Conservation (phyloP, 2,329 filamentous ascomycete species). For the Trichoderma atroviride region DNA sequence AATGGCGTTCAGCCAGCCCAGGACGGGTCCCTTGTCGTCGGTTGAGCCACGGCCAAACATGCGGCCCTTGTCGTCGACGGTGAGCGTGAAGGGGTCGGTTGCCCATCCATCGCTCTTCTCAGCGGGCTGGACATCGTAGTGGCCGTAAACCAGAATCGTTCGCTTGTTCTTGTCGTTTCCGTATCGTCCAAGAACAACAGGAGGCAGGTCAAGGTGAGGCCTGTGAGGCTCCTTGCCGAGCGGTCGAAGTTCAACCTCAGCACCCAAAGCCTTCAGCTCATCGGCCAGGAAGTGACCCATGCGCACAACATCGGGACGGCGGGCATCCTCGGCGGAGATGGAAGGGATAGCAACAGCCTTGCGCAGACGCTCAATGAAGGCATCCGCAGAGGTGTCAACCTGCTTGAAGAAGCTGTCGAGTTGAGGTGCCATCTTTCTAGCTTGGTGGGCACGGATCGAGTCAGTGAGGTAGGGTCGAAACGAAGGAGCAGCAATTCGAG, state of each 20-base stretch:
- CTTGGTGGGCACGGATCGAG: constrained; percentile 59
- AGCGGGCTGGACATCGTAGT: constrained; percentile 98
- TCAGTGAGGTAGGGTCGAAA: constrained; percentile 55
- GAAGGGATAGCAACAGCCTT: constrained; percentile 96
- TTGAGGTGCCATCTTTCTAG: constrained; percentile 82
- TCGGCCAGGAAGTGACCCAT: constrained; percentile 91
- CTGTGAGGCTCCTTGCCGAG: constrained; percentile 92
- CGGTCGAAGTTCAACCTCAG: constrained; percentile 80
- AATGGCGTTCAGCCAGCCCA: constrained; percentile 97
- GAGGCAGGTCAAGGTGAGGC: constrained; percentile 87
- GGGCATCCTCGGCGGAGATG: constrained; percentile 86
- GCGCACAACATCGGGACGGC: constrained; percentile 87
- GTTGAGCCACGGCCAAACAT: constrained; percentile 97
- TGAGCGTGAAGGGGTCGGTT: constrained; percentile 89
- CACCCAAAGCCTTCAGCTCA: constrained; percentile 82
- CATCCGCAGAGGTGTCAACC: constrained; percentile 76
- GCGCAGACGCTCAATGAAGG: constrained; percentile 87
- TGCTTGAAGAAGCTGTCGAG: constrained; percentile 92
- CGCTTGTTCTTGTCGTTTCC: constrained; percentile 90
- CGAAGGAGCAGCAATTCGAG: background rate
- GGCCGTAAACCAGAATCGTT: constrained; percentile 94
- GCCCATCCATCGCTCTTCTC: constrained; percentile 93
- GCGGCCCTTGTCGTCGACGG: constrained; percentile 83
- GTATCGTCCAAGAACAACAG: constrained; percentile 89
- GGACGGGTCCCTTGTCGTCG: constrained; percentile 95